These are phyloP conservation scores for Beauveria bassiana DNA, from an alignment of 2,329 filamentous ascomycete genomes.

Conservation along the genomic window DNA sequence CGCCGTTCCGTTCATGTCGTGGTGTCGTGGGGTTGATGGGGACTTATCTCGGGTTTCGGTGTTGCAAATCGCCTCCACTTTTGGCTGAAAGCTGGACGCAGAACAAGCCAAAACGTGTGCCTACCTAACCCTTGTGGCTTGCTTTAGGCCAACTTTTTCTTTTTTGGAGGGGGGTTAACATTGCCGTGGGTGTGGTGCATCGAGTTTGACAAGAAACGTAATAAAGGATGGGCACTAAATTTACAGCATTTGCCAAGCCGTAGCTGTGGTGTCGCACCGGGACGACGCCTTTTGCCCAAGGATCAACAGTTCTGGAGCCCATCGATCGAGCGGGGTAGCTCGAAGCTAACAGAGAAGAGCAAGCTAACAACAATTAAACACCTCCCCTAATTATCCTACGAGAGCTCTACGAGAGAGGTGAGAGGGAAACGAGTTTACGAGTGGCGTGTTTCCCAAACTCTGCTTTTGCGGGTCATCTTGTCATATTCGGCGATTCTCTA, in stretches of 20 bases:
- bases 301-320: conserved; percentile 9
- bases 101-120: no score
- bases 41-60: conserved; percentile 16
- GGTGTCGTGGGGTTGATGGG: not conserved
- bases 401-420: no score
- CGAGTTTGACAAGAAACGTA: not conserved
- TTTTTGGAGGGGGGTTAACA: no score
- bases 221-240: not conserved
- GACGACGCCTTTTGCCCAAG: not conserved
- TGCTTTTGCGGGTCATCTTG: not conserved
- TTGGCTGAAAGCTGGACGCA: conserved; percentile 14
- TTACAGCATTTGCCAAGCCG: not conserved
- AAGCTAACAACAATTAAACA: no score
- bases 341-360: not conserved
- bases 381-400: no score
- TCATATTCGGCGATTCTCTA: not conserved
- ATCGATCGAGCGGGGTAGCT: conserved; percentile 11
- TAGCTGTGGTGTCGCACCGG: not conserved
- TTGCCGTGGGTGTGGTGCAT: no score
- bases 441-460: not conserved
- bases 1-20: not conserved
- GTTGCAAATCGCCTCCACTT: conserved; percentile 16
- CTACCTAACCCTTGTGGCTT: conserved; percentile 7
- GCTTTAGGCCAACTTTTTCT: not conserved
- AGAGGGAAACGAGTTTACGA: not conserved